phyloP scores from a whole-genome alignment of 2,329 filamentous ascomycete species.

The Pestalotiopsis sp. region DNA sequence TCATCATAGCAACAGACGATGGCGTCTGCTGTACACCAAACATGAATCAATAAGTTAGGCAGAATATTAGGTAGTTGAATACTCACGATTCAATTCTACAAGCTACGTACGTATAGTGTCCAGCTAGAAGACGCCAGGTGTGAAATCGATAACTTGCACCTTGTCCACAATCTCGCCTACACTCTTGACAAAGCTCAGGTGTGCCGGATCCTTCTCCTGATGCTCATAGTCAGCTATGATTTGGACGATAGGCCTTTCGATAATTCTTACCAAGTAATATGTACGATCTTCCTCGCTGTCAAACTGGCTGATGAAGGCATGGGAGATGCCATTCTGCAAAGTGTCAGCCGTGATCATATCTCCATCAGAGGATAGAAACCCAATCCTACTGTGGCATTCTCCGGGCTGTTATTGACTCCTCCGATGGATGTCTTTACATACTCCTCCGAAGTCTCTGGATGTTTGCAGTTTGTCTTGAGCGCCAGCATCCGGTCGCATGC shows the following conservation, averaged over 20 bases:
- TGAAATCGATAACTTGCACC: constrained; percentile 62
- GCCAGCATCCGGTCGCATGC: constrained; percentile 39
- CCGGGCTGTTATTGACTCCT: constrained; percentile 62
- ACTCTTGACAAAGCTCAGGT: constrained; percentile 58
- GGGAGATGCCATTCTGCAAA: constrained; percentile 59
- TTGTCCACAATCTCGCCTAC: constrained; percentile 50
- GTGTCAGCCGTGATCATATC: background rate
- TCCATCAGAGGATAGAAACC: background rate
- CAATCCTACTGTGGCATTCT: constrained; percentile 57
- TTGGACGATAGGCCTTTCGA: no score
- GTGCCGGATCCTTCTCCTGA: constrained; percentile 58
- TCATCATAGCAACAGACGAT: background rate
- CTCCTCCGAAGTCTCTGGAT: constrained; percentile 57
- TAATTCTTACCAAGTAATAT: constrained; percentile 56
- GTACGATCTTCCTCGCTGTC: constrained; percentile 62
- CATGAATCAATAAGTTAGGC: no score
- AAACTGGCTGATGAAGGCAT: constrained; percentile 70
- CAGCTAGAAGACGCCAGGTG: constrained; percentile 35
- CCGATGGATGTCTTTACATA: constrained; percentile 63
- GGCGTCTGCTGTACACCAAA: no score
- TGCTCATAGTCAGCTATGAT: background rate
- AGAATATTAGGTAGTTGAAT: no score
- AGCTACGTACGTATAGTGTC: background rate
- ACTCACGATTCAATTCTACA: no score
- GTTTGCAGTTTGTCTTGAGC: constrained; percentile 60